Evolutionary conservation across 352 stramenopile species (phyloP), one percentile per base, ranked within the genome.

Genomic region (Phytopythium montanum): DNA sequence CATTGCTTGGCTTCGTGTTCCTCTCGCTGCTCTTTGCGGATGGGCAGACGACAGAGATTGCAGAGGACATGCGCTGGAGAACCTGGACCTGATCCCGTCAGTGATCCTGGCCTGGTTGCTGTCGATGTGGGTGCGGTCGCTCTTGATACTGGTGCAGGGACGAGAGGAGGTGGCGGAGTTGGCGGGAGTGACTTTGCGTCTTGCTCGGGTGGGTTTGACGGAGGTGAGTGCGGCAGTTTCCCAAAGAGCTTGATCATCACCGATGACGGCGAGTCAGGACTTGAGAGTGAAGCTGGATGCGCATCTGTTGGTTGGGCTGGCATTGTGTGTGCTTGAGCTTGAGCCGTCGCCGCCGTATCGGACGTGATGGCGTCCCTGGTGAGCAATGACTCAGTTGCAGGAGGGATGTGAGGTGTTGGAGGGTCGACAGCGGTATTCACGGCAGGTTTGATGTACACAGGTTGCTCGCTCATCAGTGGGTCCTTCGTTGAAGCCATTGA

Each of bases 1-100:
- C 82, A 92, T 38, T 79, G 75, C 0, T 67, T 66, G 42, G 65
- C 60, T 56, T 87, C 82, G 57, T 92, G 82, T 42, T 89, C 76
- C 1, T 88, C 81, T 55, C 89, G 82, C 44, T 88, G 74, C 1
- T 38, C n/a, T 9, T 78, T 70, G 34, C 74, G 74, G 29, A 90
- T 62, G 1, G 78, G 81, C 3, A 90, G 63, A 3, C 73, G 70
- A 21, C 81, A 90, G 28, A 75, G 60, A 2, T 61, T 62, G 51
- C 81, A 90, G 16, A 79, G 52, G 19, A 76, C 54, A 36, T 81
- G 70, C 5, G 67, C 64, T 7, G 56, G 39, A 29, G 55, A 29
- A 18, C 26, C n/a, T 8, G 62, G 12, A 12, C 19, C 21, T 31
- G 9, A 23, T 19, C 6, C 9, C 16, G 21, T 8, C 7, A 16